phyloP scores from a whole-genome alignment of 2,329 filamentous ascomycete genomes.

The Colletotrichum gloeosporioides region DNA sequence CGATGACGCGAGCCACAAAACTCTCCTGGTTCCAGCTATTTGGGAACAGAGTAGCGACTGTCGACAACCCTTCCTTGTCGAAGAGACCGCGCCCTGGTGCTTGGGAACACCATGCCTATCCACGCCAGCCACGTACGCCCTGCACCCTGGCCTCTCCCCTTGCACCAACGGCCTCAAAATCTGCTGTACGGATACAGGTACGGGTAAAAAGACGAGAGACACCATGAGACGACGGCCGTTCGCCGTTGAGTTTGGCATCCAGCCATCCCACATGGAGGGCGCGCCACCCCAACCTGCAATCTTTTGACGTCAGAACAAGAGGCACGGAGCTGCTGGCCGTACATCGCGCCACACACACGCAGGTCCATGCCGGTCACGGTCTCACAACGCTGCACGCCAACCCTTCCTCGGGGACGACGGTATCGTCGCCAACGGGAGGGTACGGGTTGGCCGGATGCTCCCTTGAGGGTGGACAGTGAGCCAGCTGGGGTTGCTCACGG shows the following conservation, averaged over 20 bases:
- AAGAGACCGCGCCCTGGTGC: slow-evolving; percentile 9
- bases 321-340: neutral
- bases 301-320: slow-evolving; percentile 2
- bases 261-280: neutral
- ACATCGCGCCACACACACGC: neutral
- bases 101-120: slow-evolving; percentile 14
- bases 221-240: slow-evolving; percentile 11
- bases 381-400: neutral
- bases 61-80: slow-evolving; percentile 20
- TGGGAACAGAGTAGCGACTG: slow-evolving; percentile 15
- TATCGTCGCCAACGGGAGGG: neutral
- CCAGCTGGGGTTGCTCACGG: neutral
- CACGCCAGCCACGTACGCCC: slow-evolving; percentile 16
- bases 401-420: neutral
- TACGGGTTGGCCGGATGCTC: slow-evolving; percentile 1
- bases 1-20: slow-evolving; percentile 25
- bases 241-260: neutral
- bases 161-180: slow-evolving; percentile 12
- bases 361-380: neutral
- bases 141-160: slow-evolving; percentile 2
- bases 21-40: slow-evolving; percentile 23
- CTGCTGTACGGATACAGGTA: slow-evolving; percentile 6
- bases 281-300: neutral
- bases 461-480: neutral
- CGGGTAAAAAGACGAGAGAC: slow-evolving; percentile 7